phyloP scores from a whole-genome alignment of 2,329 filamentous ascomycete species.

The Scedosporium boydii region DNA sequence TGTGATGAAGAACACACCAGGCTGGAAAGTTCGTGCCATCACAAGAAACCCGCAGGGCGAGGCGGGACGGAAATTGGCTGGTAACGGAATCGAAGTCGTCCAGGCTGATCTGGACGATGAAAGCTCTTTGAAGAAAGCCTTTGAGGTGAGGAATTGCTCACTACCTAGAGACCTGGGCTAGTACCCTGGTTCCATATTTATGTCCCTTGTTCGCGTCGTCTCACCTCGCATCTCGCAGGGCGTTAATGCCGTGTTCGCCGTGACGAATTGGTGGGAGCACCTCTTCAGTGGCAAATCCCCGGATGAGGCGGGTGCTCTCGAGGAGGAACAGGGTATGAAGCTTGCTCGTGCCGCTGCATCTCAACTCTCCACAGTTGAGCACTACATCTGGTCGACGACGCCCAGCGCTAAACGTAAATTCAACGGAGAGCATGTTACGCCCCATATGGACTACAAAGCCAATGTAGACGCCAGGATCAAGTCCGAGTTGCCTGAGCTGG shows the following conservation, averaged over 20 bases:
- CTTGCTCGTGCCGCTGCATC: constrained; percentile 29
- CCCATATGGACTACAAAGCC: constrained; percentile 33
- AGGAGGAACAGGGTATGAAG: constrained; percentile 29
- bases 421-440: constrained; percentile 21
- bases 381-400: constrained; percentile 36
- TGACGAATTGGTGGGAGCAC: constrained; percentile 46
- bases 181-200: background rate
- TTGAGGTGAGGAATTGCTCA: constrained; percentile 14
- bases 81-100: constrained; percentile 32
- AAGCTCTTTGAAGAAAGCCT: constrained; percentile 27
- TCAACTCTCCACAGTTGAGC: constrained; percentile 23
- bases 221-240: constrained; percentile 13
- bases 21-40: constrained; percentile 31
- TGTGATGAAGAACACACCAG: constrained; percentile 4
- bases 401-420: constrained; percentile 23
- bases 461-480: constrained; percentile 30
- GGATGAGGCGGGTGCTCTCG: constrained; percentile 23
- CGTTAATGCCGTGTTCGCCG: constrained; percentile 41
- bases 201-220: no score
- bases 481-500: constrained; percentile 16
- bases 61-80: constrained; percentile 28
- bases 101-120: constrained; percentile 33
- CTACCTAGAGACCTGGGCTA: background rate
- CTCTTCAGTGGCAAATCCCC: constrained; percentile 24
- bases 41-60: constrained; percentile 33